Evolutionary conservation across 2,329 filamentous ascomycete species (phyloP), one percentile per base, ranked within the genome.

Genomic region (Xylariaceae sp.): DNA sequence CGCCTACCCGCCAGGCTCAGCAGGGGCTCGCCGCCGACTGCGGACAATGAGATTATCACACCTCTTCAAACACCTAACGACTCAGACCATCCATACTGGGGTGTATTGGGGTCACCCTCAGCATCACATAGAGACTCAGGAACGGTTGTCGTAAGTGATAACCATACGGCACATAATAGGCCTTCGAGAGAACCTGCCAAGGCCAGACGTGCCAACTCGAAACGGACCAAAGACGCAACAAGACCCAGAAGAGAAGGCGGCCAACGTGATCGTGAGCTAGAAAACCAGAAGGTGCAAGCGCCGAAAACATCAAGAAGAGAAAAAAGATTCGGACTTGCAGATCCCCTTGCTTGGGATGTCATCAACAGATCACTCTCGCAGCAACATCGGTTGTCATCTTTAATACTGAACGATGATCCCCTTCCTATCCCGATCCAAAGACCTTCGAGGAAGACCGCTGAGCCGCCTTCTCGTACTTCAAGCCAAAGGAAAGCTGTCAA

Each of bases 331-430:
- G 69, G 68, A 35, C 64, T 67, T 64, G 72, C 62, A 54, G 77
- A 80, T 57, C 71, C 75, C 13, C 70, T 72, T 8, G 72, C 77
- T 11, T 75, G 78, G 61, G 75, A 78, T 58, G 75, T 78, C 3
- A 76, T 80, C 48, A 74, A 75, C 17, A 74, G 77, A 55, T 77
- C 73, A 48, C 70, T 81, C 37, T 73, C 72, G 4, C 78, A 81
- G 57, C 79, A 81, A 56, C 64, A 75, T 51, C 76, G 74, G 1
- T 61, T 80, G 35, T 72, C 77, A 47, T 74, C 73, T 2, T 56
- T 76, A 4, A 66, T 68, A 9, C 62, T 66, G 5, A 56, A 65
- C 2, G 65, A 68, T 10, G 63, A 66, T 51, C 34, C 42, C n/a
- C 45, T 30, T 7, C 17, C 35, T 6, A 18, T 47, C 18, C 53